These are phyloP conservation scores for Nemania abortiva DNA, from an alignment of 2,329 filamentous ascomycete species.

Conservation along the genomic window DNA sequence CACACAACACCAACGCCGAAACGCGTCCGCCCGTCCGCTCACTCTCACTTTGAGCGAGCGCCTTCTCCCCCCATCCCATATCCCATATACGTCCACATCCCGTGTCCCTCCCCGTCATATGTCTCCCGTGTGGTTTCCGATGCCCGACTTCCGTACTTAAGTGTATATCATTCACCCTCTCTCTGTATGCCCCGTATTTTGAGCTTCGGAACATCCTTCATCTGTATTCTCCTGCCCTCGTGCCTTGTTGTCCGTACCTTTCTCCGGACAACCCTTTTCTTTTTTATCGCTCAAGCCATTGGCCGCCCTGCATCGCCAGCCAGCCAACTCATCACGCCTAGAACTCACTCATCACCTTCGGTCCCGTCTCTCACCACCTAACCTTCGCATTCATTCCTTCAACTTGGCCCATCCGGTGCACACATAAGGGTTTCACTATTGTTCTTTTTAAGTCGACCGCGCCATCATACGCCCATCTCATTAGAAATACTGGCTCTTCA, in stretches of 20 bases:
- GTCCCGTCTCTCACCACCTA: neutral
- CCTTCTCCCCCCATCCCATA: slow-evolving; percentile 14
- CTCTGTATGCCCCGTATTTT: slow-evolving; percentile 3
- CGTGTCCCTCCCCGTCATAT: slow-evolving; percentile 15
- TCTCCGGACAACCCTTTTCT: neutral
- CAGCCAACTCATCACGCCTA: slow-evolving; percentile 13
- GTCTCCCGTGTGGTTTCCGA: neutral
- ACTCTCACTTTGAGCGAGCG: slow-evolving; percentile 31
- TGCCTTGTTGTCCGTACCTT: slow-evolving; percentile 2
- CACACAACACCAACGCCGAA: slow-evolving; percentile 37
- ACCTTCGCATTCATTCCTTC: slow-evolving; percentile 2
- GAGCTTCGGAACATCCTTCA: neutral
- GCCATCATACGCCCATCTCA: slow-evolving; percentile 27
- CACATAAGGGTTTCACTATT: slow-evolving; percentile 5
- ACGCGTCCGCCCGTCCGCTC: slow-evolving; percentile 36
- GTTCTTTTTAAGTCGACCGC: slow-evolving; percentile 15
- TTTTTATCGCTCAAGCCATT: neutral
- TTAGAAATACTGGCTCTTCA: slow-evolving; percentile 42
- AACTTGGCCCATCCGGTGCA: neutral
- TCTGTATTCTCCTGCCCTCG: slow-evolving; percentile 25
- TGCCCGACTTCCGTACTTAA: slow-evolving; percentile 11
- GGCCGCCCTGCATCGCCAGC: neutral
- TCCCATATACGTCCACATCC: slow-evolving; percentile 2
- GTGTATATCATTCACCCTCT: slow-evolving; percentile 11
- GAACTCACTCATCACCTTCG: slow-evolving; percentile 8